These are phyloP conservation scores for Scytalidium sp. DNA, from an alignment of 2,329 filamentous ascomycete species.

Conservation along the genomic window DNA sequence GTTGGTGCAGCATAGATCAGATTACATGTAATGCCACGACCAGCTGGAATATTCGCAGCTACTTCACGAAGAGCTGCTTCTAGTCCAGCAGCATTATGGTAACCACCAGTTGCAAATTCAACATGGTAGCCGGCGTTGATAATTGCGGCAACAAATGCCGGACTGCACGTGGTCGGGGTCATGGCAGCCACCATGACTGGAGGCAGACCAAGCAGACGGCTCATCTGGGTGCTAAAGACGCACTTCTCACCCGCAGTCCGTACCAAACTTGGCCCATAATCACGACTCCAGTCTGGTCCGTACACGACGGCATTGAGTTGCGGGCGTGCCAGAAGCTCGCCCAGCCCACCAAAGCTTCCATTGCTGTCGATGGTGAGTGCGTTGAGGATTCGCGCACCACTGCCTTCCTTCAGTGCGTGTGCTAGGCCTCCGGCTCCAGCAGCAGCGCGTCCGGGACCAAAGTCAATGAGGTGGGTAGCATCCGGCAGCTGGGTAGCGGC, in stretches of 20 bases:
- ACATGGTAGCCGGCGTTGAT: conserved; percentile 94
- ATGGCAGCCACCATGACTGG: conserved; percentile 87
- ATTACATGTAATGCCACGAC: conserved; percentile 81
- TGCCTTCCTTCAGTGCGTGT: conserved; percentile 25
- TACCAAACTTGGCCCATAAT: conserved; percentile 82
- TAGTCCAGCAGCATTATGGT: conserved; percentile 77
- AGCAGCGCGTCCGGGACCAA: conserved; percentile 27
- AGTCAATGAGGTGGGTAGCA: conserved; percentile 31
- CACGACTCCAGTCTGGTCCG: conserved; percentile 92
- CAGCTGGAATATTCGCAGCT: conserved; percentile 75
- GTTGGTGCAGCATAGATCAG: conserved; percentile 84
- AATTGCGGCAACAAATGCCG: conserved; percentile 86
- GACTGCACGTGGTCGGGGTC: conserved; percentile 82
- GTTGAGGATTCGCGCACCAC: conserved; percentile 27
- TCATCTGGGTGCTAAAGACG: conserved; percentile 94
- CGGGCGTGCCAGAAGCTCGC: conserved; percentile 70
- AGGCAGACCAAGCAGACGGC: conserved; percentile 73
- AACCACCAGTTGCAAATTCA: conserved; percentile 82
- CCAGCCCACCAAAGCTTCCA: too few relatives aligned
- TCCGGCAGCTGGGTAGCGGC: conserved; percentile 19
- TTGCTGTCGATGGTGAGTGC: too few relatives aligned
- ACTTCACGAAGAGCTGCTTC: conserved; percentile 77
- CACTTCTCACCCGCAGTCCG: conserved; percentile 83
- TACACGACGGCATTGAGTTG: conserved; percentile 89
- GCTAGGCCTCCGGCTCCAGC: conserved; percentile 27